Evolutionary conservation across 177 flowering plant species (phyloP).

Genomic region (Vitis hybrid): DNA sequence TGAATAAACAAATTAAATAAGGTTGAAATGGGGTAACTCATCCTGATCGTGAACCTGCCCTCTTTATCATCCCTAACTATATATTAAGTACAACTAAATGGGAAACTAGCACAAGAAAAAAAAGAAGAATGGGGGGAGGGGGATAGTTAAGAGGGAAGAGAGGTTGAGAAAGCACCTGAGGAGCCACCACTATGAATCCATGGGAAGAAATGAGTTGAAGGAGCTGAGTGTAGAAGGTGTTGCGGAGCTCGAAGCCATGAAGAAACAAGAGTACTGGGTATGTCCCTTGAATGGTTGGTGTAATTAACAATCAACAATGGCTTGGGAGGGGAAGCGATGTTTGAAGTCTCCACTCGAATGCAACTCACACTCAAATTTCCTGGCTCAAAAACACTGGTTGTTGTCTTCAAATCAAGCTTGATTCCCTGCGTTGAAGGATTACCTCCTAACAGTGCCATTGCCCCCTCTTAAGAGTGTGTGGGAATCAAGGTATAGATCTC

Average conservation of each 20-base stretch:
- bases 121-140: background rate
- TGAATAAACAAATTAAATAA: too few species aligned
- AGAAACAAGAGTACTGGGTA: constrained; percentile 39
- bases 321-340: constrained; percentile 26
- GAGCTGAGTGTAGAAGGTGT: constrained; percentile 25
- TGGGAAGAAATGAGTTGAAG: constrained; percentile 41
- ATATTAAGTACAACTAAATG: too few species aligned
- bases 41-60: too few species aligned
- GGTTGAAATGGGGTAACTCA: too few species aligned
- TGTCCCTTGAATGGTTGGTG: constrained; percentile 29
- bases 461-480: background rate
- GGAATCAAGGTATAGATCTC: too few species aligned
- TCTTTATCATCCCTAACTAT: too few species aligned
- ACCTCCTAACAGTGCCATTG: background rate
- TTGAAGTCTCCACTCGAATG: constrained; percentile 4
- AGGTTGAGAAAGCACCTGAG: constrained; percentile 28
- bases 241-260: constrained; percentile 34
- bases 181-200: constrained; percentile 50
- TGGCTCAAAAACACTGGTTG: constrained; percentile 2
- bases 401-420: background rate
- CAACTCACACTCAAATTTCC: background rate
- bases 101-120: too few species aligned
- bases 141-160: too few species aligned
- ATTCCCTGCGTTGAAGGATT: background rate
- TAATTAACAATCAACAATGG: constrained; percentile 21